Conservation (phyloP, 305 asterid genomes). For the Stenogyne calaminthoides region DNA sequence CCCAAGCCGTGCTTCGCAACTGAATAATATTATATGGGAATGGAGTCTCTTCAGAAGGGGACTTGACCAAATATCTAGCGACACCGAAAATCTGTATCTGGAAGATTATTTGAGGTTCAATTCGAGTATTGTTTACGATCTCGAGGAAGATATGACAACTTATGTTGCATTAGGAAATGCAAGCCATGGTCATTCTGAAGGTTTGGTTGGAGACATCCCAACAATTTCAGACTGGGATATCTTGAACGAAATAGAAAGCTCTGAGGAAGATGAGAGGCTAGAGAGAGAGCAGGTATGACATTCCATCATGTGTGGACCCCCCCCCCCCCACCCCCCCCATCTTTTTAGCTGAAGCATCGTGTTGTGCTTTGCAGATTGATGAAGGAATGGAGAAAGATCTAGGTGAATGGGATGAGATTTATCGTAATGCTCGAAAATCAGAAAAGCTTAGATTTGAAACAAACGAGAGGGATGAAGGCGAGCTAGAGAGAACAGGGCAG, state of each 20-base stretch:
- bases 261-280: slow-evolving; percentile 84
- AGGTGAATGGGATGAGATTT: slow-evolving; percentile 92
- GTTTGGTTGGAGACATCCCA: slow-evolving; percentile 54
- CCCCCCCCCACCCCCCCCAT: no score
- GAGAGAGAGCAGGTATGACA: slow-evolving; percentile 81
- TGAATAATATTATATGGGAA: slow-evolving; percentile 68
- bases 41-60: slow-evolving; percentile 67
- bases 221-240: slow-evolving; percentile 78
- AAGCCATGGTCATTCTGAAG: slow-evolving; percentile 47
- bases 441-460: slow-evolving; percentile 86
- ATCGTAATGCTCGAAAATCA: slow-evolving; percentile 87
- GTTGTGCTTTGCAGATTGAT: slow-evolving; percentile 61
- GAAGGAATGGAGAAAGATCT: slow-evolving; percentile 83
- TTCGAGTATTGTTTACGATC: slow-evolving; percentile 64
- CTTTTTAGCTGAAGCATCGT: slow-evolving; percentile 42
- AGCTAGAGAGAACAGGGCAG: slow-evolving; percentile 97
- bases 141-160: slow-evolving; percentile 61
- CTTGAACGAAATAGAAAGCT: slow-evolving; percentile 72
- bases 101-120: slow-evolving; percentile 46
- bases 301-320: slow-evolving; percentile 19
- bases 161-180: slow-evolving; percentile 42
- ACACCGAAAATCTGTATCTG: slow-evolving; percentile 33
- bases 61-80: slow-evolving; percentile 47
- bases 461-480: slow-evolving; percentile 97
- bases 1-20: slow-evolving; percentile 64